Percentiles rank a stretch among this genome's conserved stretches.
Conservation (phyloP, 306 rosid species). For the Phaseolus lunatus region DNA sequence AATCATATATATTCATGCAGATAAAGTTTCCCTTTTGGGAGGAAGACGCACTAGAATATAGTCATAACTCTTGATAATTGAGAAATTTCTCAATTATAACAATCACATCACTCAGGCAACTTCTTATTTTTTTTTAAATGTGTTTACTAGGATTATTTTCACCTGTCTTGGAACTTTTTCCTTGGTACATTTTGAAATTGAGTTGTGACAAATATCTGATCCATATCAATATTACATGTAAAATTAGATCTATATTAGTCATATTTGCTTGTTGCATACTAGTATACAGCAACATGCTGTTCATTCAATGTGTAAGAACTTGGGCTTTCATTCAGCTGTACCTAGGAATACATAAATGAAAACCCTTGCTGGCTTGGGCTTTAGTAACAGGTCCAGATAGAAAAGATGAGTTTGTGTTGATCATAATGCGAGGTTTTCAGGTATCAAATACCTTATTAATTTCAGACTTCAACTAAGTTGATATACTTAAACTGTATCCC, state of each 20-base stretch:
- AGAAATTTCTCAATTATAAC: conserved; percentile 11
- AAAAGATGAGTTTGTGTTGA: not conserved
- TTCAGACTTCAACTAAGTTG: not conserved
- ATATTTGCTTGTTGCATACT: conserved; percentile 1
- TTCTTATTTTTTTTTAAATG: conserved; percentile 5
- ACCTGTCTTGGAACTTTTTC: not conserved
- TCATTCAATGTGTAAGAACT: conserved; percentile 14
- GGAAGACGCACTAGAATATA: not conserved
- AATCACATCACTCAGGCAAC: not conserved
- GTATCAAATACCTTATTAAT: conserved; percentile 2
- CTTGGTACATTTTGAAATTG: not conserved
- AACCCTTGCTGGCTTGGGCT: not conserved
- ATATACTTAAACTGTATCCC: not conserved
- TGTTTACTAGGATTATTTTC: not conserved
- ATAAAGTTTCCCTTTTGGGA: not conserved
- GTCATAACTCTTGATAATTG: not conserved
- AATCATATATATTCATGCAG: conserved; percentile 9
- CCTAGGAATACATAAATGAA: not conserved
- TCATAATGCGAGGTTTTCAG: conserved; percentile 16
- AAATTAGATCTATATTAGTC: conserved; percentile 15
- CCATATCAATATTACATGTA: not conserved
- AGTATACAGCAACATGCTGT: not conserved
- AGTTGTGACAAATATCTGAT: not conserved
- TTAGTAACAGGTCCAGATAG: not conserved
- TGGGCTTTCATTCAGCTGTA: not conserved